phyloP scores from a whole-genome alignment of 768 basidiomycete species.

The Macrolepiota fuliginosa region DNA sequence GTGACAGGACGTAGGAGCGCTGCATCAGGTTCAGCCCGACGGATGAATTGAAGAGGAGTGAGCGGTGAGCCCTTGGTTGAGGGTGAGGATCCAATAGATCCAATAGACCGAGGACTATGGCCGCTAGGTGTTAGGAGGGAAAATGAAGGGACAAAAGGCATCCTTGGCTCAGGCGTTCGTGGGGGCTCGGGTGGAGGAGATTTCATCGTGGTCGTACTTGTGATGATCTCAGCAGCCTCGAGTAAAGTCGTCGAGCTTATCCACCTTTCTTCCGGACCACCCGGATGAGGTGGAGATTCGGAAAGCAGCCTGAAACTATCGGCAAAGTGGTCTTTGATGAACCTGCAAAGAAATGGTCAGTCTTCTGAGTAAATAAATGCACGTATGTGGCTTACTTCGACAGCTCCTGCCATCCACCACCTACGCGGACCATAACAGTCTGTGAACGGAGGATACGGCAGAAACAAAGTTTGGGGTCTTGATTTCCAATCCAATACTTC shows the following conservation, averaged over 20 bases:
- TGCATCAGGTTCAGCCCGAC: constrained; percentile 65
- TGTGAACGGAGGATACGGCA: constrained; percentile 88
- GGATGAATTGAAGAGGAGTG: constrained; percentile 80
- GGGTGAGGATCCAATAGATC: constrained; percentile 46
- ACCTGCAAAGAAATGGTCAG: constrained; percentile 42
- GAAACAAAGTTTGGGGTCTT: constrained; percentile 87
- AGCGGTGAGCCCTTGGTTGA: constrained; percentile 66
- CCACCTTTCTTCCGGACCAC: constrained; percentile 72
- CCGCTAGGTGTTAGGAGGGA: constrained; percentile 58
- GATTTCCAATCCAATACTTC: constrained; percentile 94
- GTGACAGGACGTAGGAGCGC: constrained; percentile 55
- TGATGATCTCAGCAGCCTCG: constrained; percentile 42
- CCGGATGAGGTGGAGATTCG: constrained; percentile 56
- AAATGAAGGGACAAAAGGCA: constrained; percentile 62
- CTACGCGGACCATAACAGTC: constrained; percentile 95
- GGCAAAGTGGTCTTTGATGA: constrained; percentile 84
- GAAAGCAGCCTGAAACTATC: constrained; percentile 75
- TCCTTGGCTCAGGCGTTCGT: constrained; percentile 66
- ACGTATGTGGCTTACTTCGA: constrained; percentile 62
- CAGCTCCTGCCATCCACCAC: constrained; percentile 91
- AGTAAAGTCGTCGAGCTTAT: constrained; percentile 75
- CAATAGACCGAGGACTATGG: constrained; percentile 48
- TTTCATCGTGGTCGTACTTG: constrained; percentile 17
- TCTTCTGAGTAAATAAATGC: constrained; percentile 4
- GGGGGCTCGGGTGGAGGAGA: constrained; percentile 39